A percentile compares a stretch with the other conserved stretches of the same genome.
Conservation (phyloP, 345 rosid species). For the Salix koriyanagi region DNA sequence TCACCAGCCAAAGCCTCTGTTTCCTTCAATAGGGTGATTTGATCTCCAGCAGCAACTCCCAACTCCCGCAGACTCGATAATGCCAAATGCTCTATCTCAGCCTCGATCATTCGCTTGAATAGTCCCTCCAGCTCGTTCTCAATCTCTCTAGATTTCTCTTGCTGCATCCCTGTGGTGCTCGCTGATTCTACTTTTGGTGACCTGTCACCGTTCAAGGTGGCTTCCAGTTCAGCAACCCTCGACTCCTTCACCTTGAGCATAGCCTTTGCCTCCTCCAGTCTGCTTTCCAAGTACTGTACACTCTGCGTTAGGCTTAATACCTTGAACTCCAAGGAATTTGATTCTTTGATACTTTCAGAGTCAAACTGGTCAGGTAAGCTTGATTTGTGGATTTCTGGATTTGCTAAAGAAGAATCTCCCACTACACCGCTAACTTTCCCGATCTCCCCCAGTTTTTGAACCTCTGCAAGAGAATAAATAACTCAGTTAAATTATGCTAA, state of each 20-base stretch:
- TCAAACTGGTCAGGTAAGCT: slow-evolving; percentile 36
- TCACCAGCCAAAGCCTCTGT: slow-evolving; percentile 41
- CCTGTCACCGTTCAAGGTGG: slow-evolving; percentile 23
- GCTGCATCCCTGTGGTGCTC: slow-evolving; percentile 28
- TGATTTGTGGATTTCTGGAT: slow-evolving; percentile 30
- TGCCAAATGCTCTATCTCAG: slow-evolving; percentile 65
- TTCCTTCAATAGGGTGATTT: slow-evolving; percentile 32
- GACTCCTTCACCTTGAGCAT: slow-evolving; percentile 44
- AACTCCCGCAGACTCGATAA: slow-evolving; percentile 40
- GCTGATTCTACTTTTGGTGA: slow-evolving; percentile 34
- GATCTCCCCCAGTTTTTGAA: slow-evolving; percentile 50
- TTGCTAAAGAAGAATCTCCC: slow-evolving; percentile 17
- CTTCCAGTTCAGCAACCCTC: slow-evolving; percentile 51
- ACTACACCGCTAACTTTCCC: slow-evolving; percentile 40
- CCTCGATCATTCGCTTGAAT: slow-evolving; percentile 69
- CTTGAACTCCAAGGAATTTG: slow-evolving; percentile 38
- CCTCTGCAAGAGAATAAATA: slow-evolving; percentile 35
- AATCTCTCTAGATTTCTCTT: slow-evolving; percentile 34
- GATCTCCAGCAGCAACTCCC: slow-evolving; percentile 31
- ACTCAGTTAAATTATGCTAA: slow-evolving; percentile 8
- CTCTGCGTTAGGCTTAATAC: slow-evolving; percentile 43
- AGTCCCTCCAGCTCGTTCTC: slow-evolving; percentile 53
- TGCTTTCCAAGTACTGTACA: slow-evolving; percentile 43
- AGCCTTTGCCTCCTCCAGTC: slow-evolving; percentile 45
- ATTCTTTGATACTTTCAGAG: slow-evolving; percentile 27